Conservation (phyloP, 306 rosid species). For the Parietaria judaica region DNA sequence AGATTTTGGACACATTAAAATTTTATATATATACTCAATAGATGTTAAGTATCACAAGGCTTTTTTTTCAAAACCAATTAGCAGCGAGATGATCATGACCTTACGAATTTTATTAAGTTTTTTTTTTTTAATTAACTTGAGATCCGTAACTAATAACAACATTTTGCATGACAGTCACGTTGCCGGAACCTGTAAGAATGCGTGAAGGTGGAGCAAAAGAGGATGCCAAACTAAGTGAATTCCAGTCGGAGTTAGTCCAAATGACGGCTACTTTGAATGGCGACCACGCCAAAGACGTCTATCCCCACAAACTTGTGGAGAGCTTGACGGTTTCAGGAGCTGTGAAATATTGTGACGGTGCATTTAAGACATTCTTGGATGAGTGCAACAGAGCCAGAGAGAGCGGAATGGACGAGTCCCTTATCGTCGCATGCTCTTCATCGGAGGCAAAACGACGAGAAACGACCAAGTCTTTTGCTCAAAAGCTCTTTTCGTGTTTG, state of each 20-base stretch:
- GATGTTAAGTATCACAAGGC: no score
- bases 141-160: no score
- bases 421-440: conserved; percentile 35
- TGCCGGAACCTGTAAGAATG: conserved; percentile 36
- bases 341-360: conserved; percentile 33
- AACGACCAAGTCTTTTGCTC: conserved; percentile 23
- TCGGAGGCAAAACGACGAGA: background rate
- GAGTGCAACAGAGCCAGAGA: conserved; percentile 53
- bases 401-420: conserved; percentile 39
- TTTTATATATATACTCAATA: no score
- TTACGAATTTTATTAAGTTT: no score
- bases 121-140: no score
- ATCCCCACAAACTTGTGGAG: conserved; percentile 45
- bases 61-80: no score
- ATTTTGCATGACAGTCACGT: conserved; percentile 26
- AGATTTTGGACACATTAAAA: no score
- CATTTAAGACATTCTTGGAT: conserved; percentile 33
- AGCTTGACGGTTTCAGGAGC: conserved; percentile 41
- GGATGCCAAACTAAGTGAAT: conserved; percentile 32
- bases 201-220: conserved; percentile 37
- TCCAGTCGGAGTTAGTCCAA: conserved; percentile 56
- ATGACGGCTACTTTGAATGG: conserved; percentile 61
- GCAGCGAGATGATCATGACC: no score
- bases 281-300: conserved; percentile 36
- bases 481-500: conserved; percentile 41